Base-by-base conservation (phyloP, 1,284 basidiomycete species). In the Tilletia indica region DNA sequence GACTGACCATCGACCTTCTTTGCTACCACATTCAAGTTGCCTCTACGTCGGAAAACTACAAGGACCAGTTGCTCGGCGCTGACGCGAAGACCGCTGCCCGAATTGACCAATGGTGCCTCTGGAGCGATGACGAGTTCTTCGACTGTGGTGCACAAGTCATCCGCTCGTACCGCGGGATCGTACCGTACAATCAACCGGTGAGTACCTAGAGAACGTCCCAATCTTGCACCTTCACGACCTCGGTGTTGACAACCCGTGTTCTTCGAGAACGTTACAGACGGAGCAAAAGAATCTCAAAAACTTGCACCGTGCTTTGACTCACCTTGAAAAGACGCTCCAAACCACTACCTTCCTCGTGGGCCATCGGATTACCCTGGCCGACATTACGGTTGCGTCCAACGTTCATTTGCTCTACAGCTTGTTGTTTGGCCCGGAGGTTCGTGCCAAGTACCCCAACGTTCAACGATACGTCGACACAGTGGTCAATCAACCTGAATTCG, bases 301-400 rank as follows among this genome's bases (percentile, higher is more conserved):
- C 45, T 73, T 80, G 85, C 56, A 89, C 88, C 72, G 77, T 48
- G 85, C 88, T 36, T 87, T 93, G 68, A 86, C 86, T 70, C 89
- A 89, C 77, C 87, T 98, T 76, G 89, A 98, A 83, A 85, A 87
- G 68, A 88, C 92, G 86, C 90, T 98, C 82, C 85, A 88, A 72
- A 88, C 89, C 74, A 90, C 89, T 83, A 99, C 96, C 70, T 98
- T 91, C 89, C 89, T 97, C 80, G 94, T 94, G 71, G 91, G 91
- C 81, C 93, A 98, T 85, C 93, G 95, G 80, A 91, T 98, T 88
- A 93, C 94, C 73, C 88, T 96, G 69, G 96, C 94, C 77, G 96
- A 99, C 84, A 86, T 98, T 85, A 86, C 87, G 79, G 78, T 93
- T 77, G 93, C 91, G 58, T 85, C 87, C 56, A 71, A 72, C 77